These are phyloP conservation scores for Stygiomarasmius scandens DNA, from an alignment of 1,284 basidiomycete species.

Conservation along the genomic window DNA sequence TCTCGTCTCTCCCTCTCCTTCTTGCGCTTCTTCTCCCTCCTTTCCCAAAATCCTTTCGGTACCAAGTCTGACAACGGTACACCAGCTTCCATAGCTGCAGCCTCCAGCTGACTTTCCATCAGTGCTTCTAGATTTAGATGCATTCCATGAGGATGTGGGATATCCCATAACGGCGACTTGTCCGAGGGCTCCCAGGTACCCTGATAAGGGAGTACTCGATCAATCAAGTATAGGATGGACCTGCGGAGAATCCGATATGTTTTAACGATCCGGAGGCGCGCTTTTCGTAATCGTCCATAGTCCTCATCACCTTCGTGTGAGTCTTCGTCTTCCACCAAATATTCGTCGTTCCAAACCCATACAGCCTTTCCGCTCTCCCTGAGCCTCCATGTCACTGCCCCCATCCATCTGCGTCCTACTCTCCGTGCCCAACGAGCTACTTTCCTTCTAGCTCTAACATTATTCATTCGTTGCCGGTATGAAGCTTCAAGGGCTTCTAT, in stretches of 20 bases:
- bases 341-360: slow-evolving; percentile 49
- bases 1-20: slow-evolving; percentile 1
- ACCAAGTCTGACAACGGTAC: slow-evolving; percentile 56
- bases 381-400: slow-evolving; percentile 61
- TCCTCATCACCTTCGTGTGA: slow-evolving; percentile 14
- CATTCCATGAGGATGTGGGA: slow-evolving; percentile 40
- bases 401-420: slow-evolving; percentile 54
- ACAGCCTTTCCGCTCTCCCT: slow-evolving; percentile 45
- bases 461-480: slow-evolving; percentile 55
- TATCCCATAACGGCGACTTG: slow-evolving; percentile 5
- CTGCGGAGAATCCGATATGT: neutral
- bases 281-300: slow-evolving; percentile 20
- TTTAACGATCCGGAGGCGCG: neutral
- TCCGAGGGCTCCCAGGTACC: slow-evolving; percentile 10
- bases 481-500: slow-evolving; percentile 68
- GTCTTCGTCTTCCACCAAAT: neutral
- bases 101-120: slow-evolving; percentile 51
- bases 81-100: slow-evolving; percentile 65
- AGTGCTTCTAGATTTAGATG: slow-evolving; percentile 64
- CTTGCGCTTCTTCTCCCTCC: slow-evolving; percentile 9
- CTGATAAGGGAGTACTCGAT: slow-evolving; percentile 4
- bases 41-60: slow-evolving; percentile 37
- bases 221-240: neutral
- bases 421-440: slow-evolving; percentile 39
- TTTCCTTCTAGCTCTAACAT: slow-evolving; percentile 41